Conservation (phyloP, 75 land plant species). For the Picea glauca region DNA sequence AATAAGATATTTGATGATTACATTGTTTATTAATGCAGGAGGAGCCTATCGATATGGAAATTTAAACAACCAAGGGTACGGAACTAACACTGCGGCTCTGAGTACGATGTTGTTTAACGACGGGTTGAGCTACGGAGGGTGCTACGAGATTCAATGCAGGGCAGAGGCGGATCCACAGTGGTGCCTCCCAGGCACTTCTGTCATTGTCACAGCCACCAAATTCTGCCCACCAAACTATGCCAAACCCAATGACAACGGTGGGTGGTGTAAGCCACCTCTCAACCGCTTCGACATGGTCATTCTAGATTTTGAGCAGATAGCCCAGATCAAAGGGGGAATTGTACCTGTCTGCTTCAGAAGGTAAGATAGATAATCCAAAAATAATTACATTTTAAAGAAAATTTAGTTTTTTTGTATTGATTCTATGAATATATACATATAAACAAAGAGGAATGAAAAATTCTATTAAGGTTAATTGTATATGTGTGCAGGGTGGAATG, state of each 20-base stretch:
- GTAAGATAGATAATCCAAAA: too few relatives aligned
- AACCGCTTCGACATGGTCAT: too few relatives aligned
- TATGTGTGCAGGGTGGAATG: constrained; percentile 24
- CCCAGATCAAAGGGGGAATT: too few relatives aligned
- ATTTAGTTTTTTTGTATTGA: too few relatives aligned
- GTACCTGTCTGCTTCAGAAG: too few relatives aligned
- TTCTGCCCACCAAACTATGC: constrained; percentile 77
- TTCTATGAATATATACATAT: too few relatives aligned
- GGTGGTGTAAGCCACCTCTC: too few relatives aligned
- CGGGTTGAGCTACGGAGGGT: constrained; percentile 64
- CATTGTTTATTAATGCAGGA: constrained; percentile 10
- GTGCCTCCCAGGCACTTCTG: constrained; percentile 54
- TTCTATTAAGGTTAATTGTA: too few relatives aligned
- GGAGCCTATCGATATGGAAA: constrained; percentile 53
- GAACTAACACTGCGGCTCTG: constrained; percentile 58
- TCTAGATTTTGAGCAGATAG: too few relatives aligned
- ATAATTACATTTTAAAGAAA: too few relatives aligned
- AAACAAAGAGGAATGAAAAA: too few relatives aligned
- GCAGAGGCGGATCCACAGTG: constrained; percentile 26
- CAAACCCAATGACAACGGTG: constrained; percentile 45
- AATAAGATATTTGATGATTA: too few relatives aligned
- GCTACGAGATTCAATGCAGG: constrained; percentile 62
- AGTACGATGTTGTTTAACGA: constrained; percentile 60
- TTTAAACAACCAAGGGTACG: constrained; percentile 57
- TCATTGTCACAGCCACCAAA: constrained; percentile 75